Conservation (phyloP, 768 basidiomycete species). For the Lactarius quietus region DNA sequence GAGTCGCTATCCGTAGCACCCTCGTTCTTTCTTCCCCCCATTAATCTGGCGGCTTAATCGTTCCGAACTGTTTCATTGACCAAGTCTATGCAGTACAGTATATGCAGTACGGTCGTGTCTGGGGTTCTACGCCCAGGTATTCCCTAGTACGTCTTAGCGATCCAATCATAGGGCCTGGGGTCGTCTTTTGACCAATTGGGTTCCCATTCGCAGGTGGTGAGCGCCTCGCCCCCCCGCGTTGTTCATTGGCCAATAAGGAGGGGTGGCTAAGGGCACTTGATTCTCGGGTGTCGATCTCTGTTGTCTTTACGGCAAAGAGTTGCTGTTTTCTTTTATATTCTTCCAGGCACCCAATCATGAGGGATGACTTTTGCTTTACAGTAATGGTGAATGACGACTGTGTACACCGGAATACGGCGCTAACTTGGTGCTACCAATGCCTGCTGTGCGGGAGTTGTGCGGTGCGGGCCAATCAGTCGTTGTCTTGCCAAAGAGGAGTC, state of each 20-base stretch:
- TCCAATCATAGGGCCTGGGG: neutral
- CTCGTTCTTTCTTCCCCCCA: neutral
- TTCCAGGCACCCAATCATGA: conserved; percentile 4
- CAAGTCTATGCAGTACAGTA: neutral
- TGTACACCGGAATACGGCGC: too few species aligned
- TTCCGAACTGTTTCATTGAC: neutral
- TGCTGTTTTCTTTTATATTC: neutral
- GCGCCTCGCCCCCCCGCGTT: conserved; percentile 4
- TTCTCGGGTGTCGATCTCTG: conserved; percentile 14
- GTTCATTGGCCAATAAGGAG: neutral
- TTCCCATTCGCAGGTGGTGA: neutral
- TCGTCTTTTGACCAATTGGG: neutral
- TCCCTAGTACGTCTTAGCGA: neutral
- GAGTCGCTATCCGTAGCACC: neutral
- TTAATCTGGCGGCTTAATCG: conserved; percentile 1
- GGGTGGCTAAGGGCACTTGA: neutral
- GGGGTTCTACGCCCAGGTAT: neutral
- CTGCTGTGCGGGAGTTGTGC: neutral
- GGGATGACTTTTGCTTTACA: neutral
- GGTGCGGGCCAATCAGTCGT: too few species aligned
- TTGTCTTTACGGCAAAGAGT: conserved; percentile 1
- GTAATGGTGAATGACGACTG: neutral
- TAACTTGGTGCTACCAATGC: too few species aligned
- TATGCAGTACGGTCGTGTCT: too few species aligned
- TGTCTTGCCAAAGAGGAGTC: too few species aligned